Conservation (phyloP, 495 filamentous ascomycete genomes). For the Penicilliopsis zonata region DNA sequence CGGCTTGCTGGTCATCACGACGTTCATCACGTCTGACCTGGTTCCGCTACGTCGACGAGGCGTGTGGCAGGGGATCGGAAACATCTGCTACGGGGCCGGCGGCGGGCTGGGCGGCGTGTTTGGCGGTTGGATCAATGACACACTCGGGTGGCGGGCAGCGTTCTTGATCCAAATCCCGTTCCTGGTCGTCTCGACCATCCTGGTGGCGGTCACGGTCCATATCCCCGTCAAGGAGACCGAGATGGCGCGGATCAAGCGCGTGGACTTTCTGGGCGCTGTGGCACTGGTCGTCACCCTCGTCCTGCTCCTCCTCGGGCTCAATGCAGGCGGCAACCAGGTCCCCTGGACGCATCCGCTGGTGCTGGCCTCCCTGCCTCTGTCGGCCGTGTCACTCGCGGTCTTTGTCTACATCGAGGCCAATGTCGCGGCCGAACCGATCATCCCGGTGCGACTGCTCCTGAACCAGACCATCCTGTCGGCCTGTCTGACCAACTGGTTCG, state of each 20-base stretch:
- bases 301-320: constrained; percentile 66
- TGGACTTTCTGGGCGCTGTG: constrained; percentile 74
- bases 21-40: constrained; percentile 72
- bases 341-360: constrained; percentile 82
- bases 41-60: constrained; percentile 74
- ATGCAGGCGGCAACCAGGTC: constrained; percentile 72
- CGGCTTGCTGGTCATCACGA: constrained; percentile 68
- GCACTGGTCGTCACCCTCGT: constrained; percentile 59
- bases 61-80: constrained; percentile 75
- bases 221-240: constrained; percentile 65
- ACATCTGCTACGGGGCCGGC: constrained; percentile 65
- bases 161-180: constrained; percentile 73
- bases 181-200: constrained; percentile 45
- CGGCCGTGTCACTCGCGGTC: constrained; percentile 34
- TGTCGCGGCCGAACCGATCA: constrained; percentile 63
- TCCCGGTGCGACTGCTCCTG: constrained; percentile 67
- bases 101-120: constrained; percentile 48
- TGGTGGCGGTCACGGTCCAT: constrained; percentile 57
- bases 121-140: constrained; percentile 74
- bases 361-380: constrained; percentile 53
- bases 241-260: constrained; percentile 43
- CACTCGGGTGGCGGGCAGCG: constrained; percentile 60
- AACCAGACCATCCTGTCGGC: constrained; percentile 60
- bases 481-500: constrained; percentile 69
- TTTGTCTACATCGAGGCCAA: constrained; percentile 59